Percentiles rank a stretch among this genome's conserved stretches.
These are phyloP conservation scores for Cercis canadensis DNA, from an alignment of 306 rosid species.

Conservation along the genomic window DNA sequence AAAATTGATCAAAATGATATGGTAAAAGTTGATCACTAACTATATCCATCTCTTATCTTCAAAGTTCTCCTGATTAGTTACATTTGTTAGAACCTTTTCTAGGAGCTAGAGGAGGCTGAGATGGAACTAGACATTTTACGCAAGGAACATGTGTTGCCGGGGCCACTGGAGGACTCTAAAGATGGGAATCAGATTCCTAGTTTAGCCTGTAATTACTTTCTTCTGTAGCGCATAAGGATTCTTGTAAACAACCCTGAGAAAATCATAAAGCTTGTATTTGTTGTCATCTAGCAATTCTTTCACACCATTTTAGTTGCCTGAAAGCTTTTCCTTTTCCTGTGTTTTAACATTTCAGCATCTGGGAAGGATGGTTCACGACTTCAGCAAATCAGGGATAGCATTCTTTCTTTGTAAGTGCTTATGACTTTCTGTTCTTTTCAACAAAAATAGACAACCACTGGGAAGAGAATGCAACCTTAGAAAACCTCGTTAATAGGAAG, in stretches of 20 bases:
- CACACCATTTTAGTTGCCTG: slow-evolving; percentile 4
- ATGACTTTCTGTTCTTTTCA: slow-evolving; percentile 17
- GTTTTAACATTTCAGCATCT: slow-evolving; percentile 55
- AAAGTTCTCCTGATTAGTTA: slow-evolving; percentile 20
- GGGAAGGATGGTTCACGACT: slow-evolving; percentile 65
- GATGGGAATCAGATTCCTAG: slow-evolving; percentile 49
- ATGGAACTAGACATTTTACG: slow-evolving; percentile 73
- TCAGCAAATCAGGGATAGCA: slow-evolving; percentile 74
- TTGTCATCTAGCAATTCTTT: slow-evolving; percentile 22
- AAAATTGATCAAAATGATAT: slow-evolving; percentile 69
- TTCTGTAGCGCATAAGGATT: slow-evolving; percentile 8
- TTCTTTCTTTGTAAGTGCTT: slow-evolving; percentile 73
- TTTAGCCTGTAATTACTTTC: slow-evolving; percentile 46
- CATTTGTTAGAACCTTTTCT: slow-evolving; percentile 39
- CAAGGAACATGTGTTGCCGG: slow-evolving; percentile 59
- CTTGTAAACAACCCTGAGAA: background rate
- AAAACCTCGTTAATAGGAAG: no score
- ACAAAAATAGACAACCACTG: slow-evolving; percentile 6
- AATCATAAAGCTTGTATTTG: background rate
- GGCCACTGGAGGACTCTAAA: slow-evolving; percentile 49
- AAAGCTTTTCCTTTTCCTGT: background rate
- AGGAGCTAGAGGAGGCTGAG: slow-evolving; percentile 96
- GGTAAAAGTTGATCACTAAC: slow-evolving; percentile 56
- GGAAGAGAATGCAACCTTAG: no score
- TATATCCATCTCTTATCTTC: slow-evolving; percentile 33